A percentile compares a stretch with the other conserved stretches of the same genome.
Conservation (phyloP, 2,329 filamentous ascomycete species). For the Cladosporium sp. region DNA sequence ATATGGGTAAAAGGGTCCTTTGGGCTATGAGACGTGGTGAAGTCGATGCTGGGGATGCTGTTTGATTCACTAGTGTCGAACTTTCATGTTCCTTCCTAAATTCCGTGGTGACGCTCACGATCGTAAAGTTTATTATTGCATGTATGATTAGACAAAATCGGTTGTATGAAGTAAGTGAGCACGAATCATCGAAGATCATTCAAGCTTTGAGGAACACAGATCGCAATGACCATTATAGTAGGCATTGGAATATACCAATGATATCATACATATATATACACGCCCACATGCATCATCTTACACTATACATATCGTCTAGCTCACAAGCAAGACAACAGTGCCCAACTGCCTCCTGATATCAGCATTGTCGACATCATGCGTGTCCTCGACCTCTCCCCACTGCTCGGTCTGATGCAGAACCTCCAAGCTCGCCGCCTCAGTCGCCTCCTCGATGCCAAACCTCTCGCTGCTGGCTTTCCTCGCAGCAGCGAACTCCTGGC, state of each 20-base stretch:
- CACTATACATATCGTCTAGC: conserved; percentile 22
- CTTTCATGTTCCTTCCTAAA: too few species aligned
- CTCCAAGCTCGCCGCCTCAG: conserved; percentile 67
- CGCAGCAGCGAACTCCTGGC: conserved; percentile 60
- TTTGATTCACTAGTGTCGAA: neutral
- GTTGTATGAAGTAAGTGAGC: too few species aligned
- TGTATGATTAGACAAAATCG: too few species aligned
- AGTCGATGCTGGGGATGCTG: neutral
- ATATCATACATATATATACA: conserved; percentile 5
- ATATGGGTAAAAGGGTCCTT: neutral
- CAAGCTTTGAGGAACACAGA: neutral
- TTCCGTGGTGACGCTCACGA: neutral
- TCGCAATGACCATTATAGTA: neutral
- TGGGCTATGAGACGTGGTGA: neutral
- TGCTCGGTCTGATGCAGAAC: conserved; percentile 84
- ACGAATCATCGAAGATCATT: neutral
- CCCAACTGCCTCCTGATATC: conserved; percentile 86
- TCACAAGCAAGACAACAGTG: conserved; percentile 77
- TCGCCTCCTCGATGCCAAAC: conserved; percentile 16
- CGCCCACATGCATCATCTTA: neutral
- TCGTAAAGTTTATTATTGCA: too few species aligned
- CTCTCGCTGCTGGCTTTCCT: conserved; percentile 76
- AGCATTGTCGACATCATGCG: conserved; percentile 92
- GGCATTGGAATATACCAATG: neutral
- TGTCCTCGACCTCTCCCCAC: conserved; percentile 98